Base-by-base conservation (phyloP, 805 yeast species). In the Ogataea angusta region DNA sequence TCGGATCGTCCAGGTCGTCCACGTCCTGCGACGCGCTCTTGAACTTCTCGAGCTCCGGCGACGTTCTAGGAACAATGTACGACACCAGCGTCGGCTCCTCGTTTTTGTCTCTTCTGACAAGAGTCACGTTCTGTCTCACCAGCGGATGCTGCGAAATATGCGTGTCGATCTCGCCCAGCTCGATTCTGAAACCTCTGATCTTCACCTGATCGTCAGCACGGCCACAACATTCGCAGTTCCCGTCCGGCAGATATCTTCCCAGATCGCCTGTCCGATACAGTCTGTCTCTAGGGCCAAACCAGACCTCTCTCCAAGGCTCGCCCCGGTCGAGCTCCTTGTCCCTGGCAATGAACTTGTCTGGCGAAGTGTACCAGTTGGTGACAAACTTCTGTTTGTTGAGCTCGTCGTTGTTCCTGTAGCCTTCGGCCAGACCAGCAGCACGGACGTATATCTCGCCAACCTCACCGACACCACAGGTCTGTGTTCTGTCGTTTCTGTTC, bases 161-260 rank as follows among this genome's bases (percentile, higher is more conserved):
- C 12, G 99, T 93, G 63, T 93, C 98, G 59, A 93, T 95, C 67
- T 93, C 99, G 45, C 99, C 99, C 41, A 93, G 73, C 67, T 93
- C 99, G 49, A 93, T 95, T 67, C 99, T 80, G 78, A 93, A 95
- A 2, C 99, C 99, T 69, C 99, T 81, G 52, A 93, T 93, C 65
- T 93, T 93, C 46, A 93, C 96, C 66, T 93, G 99, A 61, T 91
- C 98, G 67, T 93, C 99, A 19, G 99, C 99, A 63, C 99, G 80
- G 45, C 99, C 99, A 61, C 95, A 85, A 64, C 97, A 91, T 70
- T 93, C 99, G 53, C 93, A 89, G 67, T 93, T 87, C 42, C 99
- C 99, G 59, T 90, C 96, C 6, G 98, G 97, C 44, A 90, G 69
- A 62, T 95, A 93, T 53, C 99, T 80, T 40, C 99, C 99, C 50